Conservation (phyloP, 2,329 filamentous ascomycete genomes). For the Colletotrichum brevisporum region DNA sequence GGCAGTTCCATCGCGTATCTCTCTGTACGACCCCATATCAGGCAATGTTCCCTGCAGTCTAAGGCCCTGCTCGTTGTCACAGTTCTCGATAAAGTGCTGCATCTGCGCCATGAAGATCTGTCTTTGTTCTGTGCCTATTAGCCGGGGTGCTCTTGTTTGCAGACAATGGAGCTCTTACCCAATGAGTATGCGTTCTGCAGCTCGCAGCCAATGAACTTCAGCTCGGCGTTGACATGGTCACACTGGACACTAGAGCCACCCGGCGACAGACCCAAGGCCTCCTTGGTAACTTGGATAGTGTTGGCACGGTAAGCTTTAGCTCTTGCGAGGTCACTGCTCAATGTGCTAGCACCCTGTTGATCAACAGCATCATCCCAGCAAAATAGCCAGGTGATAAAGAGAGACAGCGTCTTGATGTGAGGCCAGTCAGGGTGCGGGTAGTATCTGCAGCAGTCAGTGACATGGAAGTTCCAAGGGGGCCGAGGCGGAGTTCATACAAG, state of each 20-base stretch:
- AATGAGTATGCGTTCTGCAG: constrained; percentile 19
- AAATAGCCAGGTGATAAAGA: constrained; percentile 49
- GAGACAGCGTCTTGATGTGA: constrained; percentile 43
- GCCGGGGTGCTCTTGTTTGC: not conserved
- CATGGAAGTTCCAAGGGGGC: not conserved
- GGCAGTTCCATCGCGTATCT: constrained; percentile 47
- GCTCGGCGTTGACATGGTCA: constrained; percentile 45
- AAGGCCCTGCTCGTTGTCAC: constrained; percentile 47
- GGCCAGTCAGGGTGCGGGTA: constrained; percentile 44
- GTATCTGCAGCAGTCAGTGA: constrained; percentile 24
- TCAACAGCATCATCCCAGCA: constrained; percentile 53
- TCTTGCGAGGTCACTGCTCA: constrained; percentile 45
- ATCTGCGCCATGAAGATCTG: constrained; percentile 42
- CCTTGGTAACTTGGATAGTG: constrained; percentile 43
- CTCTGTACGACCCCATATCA: constrained; percentile 47
- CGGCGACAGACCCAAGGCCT: constrained; percentile 40
- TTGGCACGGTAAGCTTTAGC: constrained; percentile 46
- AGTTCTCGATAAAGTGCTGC: constrained; percentile 44
- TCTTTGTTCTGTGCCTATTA: constrained; percentile 24
- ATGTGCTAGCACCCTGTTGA: constrained; percentile 44
- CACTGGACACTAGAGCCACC: not conserved
- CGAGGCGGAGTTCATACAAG: constrained; percentile 5
- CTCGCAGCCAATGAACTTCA: constrained; percentile 44
- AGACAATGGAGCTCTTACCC: not conserved
- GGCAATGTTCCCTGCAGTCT: constrained; percentile 45